Evolutionary conservation across 805 yeast genomes (phyloP).

Genomic region (Zygoascus ofunaensis): DNA sequence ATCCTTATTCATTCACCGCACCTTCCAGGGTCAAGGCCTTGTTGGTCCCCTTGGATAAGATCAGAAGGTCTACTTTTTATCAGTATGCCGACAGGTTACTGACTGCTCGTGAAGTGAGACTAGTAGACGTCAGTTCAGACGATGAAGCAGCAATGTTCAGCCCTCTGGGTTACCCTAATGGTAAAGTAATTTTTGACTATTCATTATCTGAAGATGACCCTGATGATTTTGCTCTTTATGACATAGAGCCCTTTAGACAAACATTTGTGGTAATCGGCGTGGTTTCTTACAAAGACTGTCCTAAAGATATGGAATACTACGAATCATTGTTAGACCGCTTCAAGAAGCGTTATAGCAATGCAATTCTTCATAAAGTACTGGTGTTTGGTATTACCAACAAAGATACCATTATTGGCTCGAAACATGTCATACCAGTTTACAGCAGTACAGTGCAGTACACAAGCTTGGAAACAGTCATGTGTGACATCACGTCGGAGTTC

Average conservation of each 20-base stretch:
- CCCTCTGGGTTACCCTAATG: conserved; percentile 79
- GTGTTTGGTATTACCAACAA: conserved; percentile 37
- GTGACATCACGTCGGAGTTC: conserved; percentile 62
- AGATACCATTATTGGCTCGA: conserved; percentile 5
- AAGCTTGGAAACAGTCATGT: conserved; percentile 52
- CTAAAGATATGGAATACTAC: conserved; percentile 22
- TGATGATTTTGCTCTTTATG: conserved; percentile 56
- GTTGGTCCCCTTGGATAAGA: conserved; percentile 55
- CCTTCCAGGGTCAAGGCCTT: conserved; percentile 61
- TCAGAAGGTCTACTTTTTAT: conserved; percentile 36
- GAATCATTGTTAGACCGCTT: conserved; percentile 33
- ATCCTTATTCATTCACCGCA: conserved; percentile 37
- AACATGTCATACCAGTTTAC: conserved; percentile 16
- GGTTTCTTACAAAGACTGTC: conserved; percentile 23
- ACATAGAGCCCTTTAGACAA: conserved; percentile 83
- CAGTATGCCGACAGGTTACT: conserved; percentile 38
- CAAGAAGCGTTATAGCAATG: conserved; percentile 38
- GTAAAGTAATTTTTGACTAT: conserved; percentile 57
- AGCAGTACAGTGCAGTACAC: conserved; percentile 25
- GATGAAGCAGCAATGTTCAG: conserved; percentile 49
- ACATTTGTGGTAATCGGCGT: conserved; percentile 46
- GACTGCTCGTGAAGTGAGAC: conserved; percentile 51
- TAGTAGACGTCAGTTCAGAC: conserved; percentile 67
- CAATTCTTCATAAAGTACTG: conserved; percentile 24
- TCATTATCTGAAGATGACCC: conserved; percentile 43